Evolutionary conservation across 108 stramenopile genomes (phyloP).

Genomic region (Conticribra weissflogii): DNA sequence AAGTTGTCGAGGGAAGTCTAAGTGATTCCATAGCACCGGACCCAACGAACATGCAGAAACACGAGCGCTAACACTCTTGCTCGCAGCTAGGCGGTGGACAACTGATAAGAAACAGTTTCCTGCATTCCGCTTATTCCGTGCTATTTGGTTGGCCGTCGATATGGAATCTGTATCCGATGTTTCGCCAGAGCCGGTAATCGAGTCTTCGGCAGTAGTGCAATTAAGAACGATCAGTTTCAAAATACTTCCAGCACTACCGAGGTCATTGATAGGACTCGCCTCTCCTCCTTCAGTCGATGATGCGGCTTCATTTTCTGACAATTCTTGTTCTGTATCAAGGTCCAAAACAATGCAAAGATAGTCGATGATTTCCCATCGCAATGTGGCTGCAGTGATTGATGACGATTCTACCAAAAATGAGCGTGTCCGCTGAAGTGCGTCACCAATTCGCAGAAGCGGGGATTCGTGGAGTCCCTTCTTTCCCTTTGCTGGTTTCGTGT

Average conservation of each 20-base stretch:
- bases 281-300: conserved; percentile 53
- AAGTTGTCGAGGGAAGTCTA: conserved; percentile 90
- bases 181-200: conserved; percentile 29
- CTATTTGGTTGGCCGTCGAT: conserved; percentile 27
- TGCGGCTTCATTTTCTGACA: conserved; percentile 78
- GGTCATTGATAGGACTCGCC: conserved; percentile 70
- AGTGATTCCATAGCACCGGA: conserved; percentile 85
- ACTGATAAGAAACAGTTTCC: conserved; percentile 86
- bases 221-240: conserved; percentile 84
- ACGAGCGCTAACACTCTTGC: conserved; percentile 80
- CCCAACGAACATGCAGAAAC: conserved; percentile 88
- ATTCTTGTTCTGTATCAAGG: conserved; percentile 80
- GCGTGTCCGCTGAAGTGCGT: conserved; percentile 79
- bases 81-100: conserved; percentile 85
- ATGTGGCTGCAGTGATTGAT: conserved; percentile 68
- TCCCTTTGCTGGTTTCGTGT: background rate
- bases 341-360: conserved; percentile 83
- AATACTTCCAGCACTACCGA: conserved; percentile 85
- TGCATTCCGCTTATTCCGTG: conserved; percentile 53
- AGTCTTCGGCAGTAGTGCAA: conserved; percentile 66
- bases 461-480: conserved; percentile 48
- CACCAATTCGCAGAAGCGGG: conserved; percentile 67
- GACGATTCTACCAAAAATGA: conserved; percentile 80
- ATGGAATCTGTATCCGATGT: conserved; percentile 43
- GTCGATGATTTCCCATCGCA: conserved; percentile 80